Evolutionary conservation across 1,284 basidiomycete genomes (phyloP).

Genomic region (Coniferiporia weirii): DNA sequence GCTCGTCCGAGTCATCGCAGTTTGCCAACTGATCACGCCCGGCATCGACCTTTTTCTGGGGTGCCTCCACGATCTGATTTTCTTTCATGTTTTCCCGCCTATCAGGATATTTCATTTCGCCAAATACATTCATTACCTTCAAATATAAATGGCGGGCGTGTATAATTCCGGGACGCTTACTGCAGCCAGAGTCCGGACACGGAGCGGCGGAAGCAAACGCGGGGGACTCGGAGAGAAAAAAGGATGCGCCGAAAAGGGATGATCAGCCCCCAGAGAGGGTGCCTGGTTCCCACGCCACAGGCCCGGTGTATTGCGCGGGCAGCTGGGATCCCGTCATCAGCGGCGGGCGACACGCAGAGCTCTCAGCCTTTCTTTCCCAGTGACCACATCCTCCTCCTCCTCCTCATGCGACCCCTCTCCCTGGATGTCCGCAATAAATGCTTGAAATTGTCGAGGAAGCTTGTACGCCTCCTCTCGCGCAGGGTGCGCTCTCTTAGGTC

Average conservation of each 20-base stretch:
- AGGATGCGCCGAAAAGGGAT: background rate
- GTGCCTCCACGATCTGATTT: too few species aligned
- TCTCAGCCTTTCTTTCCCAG: background rate
- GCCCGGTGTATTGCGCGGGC: too few species aligned
- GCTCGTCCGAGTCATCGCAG: too few species aligned
- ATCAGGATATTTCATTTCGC: constrained; percentile 16
- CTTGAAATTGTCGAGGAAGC: constrained; percentile 2
- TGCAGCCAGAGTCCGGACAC: too few species aligned
- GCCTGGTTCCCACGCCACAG: background rate
- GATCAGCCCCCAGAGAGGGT: background rate
- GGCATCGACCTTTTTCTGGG: too few species aligned
- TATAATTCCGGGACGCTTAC: too few species aligned
- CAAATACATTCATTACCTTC: too few species aligned
- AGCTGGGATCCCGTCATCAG: background rate
- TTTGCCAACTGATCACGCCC: too few species aligned
- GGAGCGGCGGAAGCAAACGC: too few species aligned
- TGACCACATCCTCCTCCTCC: background rate
- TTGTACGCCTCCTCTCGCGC: constrained; percentile 1
- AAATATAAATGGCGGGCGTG: too few species aligned
- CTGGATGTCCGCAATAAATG: constrained; percentile 1
- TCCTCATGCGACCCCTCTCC: background rate
- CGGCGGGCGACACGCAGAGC: background rate
- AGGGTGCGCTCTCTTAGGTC: constrained; percentile 8
- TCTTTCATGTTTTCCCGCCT: constrained; percentile 38
- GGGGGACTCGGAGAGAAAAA: too few species aligned